Conservation (phyloP, 2,329 filamentous ascomycete genomes). For the Samsoniella hepiali region DNA sequence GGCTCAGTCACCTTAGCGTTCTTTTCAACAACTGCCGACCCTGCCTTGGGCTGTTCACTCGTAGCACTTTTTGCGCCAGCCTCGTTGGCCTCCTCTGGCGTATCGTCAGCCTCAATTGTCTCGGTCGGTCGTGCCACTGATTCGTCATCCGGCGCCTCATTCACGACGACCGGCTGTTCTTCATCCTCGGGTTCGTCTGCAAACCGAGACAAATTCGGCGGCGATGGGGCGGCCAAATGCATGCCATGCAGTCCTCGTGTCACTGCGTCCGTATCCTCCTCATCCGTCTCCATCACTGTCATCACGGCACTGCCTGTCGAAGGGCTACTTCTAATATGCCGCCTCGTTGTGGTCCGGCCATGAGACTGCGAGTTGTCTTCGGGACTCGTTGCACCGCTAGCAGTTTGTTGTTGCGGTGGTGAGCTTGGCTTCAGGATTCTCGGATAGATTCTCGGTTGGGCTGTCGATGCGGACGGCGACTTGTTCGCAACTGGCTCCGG, state of each 20-base stretch:
- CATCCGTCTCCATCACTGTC: slow-evolving; percentile 78
- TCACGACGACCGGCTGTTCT: slow-evolving; percentile 41
- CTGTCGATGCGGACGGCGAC: slow-evolving; percentile 22
- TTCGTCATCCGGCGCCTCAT: slow-evolving; percentile 18
- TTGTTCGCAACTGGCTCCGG: slow-evolving; percentile 40
- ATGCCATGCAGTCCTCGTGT: slow-evolving; percentile 45
- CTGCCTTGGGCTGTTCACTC: slow-evolving; percentile 25
- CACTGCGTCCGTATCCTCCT: slow-evolving; percentile 60
- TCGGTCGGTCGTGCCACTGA: background rate
- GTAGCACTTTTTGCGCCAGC: slow-evolving; percentile 20
- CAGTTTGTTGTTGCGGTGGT: slow-evolving; percentile 29
- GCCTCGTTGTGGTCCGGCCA: slow-evolving; percentile 68
- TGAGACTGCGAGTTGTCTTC: slow-evolving; percentile 53
- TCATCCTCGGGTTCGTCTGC: slow-evolving; percentile 41
- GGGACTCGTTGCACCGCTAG: slow-evolving; percentile 29
- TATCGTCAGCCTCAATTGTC: background rate
- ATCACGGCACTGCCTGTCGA: slow-evolving; percentile 75
- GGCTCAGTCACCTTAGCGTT: slow-evolving; percentile 3
- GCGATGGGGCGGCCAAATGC: slow-evolving; percentile 40
- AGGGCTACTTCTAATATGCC: slow-evolving; percentile 76
- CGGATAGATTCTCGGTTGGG: background rate
- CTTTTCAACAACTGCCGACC: slow-evolving; percentile 17
- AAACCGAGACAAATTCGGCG: slow-evolving; percentile 6
- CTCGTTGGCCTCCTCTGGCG: background rate
- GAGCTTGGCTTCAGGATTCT: slow-evolving; percentile 35